Conservation (phyloP, 306 rosid species). For the Vigna hirtella region DNA sequence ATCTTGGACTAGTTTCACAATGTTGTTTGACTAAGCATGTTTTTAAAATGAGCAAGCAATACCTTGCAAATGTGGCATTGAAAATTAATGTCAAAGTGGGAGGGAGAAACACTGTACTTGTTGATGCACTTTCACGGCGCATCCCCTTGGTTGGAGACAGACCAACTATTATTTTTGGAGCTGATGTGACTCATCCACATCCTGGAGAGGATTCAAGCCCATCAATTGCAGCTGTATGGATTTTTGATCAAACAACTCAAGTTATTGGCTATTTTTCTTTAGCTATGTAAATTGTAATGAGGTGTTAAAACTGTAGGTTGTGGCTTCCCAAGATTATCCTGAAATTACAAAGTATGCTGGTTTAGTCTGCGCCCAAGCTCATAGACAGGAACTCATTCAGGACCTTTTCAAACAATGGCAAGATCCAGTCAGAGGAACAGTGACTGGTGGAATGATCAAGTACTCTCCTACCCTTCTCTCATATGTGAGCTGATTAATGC, state of each 20-base stretch:
- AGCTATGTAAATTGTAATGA: not conserved
- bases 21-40: slow-evolving; percentile 94
- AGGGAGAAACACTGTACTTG: slow-evolving; percentile 95
- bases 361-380: slow-evolving; percentile 96
- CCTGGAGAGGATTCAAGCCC: slow-evolving; percentile 99
- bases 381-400: slow-evolving; percentile 94
- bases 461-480: slow-evolving; percentile 42
- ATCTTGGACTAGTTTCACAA: slow-evolving; percentile 93
- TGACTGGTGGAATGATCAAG: slow-evolving; percentile 97
- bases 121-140: slow-evolving; percentile 87
- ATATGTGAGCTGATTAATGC: slow-evolving; percentile 3
- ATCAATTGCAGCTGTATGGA: slow-evolving; percentile 92
- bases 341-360: slow-evolving; percentile 97
- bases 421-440: slow-evolving; percentile 86
- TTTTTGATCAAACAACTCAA: not conserved
- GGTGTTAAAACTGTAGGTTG: slow-evolving; percentile 63
- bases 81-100: slow-evolving; percentile 98
- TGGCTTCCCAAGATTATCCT: slow-evolving; percentile 99
- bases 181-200: slow-evolving; percentile 99
- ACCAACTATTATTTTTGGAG: slow-evolving; percentile 97
- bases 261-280: not conserved
- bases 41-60: slow-evolving; percentile 85
- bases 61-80: slow-evolving; percentile 88
- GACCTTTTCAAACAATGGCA: slow-evolving; percentile 94
- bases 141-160: slow-evolving; percentile 92